Evolutionary conservation across 129 eudicot species (phyloP).

Genomic region (Glebionis coronaria): DNA sequence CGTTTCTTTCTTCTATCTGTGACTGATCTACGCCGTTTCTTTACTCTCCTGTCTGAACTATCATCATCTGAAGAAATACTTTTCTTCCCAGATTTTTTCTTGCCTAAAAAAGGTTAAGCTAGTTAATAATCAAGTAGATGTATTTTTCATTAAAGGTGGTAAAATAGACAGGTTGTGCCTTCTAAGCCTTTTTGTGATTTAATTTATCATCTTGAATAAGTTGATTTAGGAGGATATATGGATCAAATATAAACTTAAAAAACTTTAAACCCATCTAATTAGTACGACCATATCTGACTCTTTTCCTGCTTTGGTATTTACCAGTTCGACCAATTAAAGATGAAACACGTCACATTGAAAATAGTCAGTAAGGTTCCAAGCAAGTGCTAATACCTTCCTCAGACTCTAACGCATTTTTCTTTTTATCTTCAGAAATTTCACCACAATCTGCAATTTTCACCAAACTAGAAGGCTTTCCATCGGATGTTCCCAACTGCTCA

Average conservation of each 20-base stretch:
- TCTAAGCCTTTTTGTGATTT: no score
- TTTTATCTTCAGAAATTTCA: slow-evolving; percentile 47
- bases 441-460: slow-evolving; percentile 80
- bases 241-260: background rate
- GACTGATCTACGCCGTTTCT: slow-evolving; percentile 39
- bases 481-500: slow-evolving; percentile 71
- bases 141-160: background rate
- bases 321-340: background rate
- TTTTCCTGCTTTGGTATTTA: background rate
- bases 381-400: slow-evolving; percentile 49
- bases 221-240: background rate
- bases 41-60: slow-evolving; percentile 48
- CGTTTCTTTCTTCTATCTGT: slow-evolving; percentile 59
- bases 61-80: slow-evolving; percentile 48
- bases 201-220: background rate
- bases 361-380: background rate
- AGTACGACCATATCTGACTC: background rate
- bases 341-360: background rate
- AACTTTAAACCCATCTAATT: background rate
- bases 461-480: slow-evolving; percentile 58
- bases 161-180: background rate
- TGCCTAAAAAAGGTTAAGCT: slow-evolving; percentile 36
- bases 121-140: slow-evolving; percentile 16
- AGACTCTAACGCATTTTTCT: slow-evolving; percentile 26
- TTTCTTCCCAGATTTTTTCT: slow-evolving; percentile 51